A percentile compares a stretch with the other conserved stretches of the same genome.
Conservation (phyloP, 140 eudicot species). For the Oenanthe javanica region DNA sequence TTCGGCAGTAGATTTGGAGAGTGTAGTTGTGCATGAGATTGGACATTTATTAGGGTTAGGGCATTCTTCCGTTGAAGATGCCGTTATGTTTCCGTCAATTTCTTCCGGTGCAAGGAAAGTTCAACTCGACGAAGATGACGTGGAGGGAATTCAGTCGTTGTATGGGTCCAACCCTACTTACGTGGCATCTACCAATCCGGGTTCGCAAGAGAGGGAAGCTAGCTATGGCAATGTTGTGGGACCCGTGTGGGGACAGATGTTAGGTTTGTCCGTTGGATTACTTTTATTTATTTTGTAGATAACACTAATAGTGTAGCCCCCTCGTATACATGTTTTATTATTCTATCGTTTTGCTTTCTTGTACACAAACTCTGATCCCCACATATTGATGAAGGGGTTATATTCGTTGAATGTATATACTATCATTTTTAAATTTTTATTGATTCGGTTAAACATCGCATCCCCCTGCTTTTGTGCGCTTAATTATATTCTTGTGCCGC, state of each 20-base stretch:
- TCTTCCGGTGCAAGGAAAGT: constrained; percentile 21
- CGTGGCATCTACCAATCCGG: neutral
- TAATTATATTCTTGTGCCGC: too few relatives aligned
- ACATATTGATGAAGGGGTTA: neutral
- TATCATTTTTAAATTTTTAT: neutral
- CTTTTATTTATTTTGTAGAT: neutral
- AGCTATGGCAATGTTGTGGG: neutral
- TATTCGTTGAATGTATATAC: neutral
- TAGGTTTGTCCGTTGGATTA: neutral
- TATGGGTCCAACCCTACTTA: constrained; percentile 30
- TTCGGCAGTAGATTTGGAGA: constrained; percentile 22
- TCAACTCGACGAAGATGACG: constrained; percentile 18
- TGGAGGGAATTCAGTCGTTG: constrained; percentile 22
- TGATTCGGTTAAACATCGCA: neutral
- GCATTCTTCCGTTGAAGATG: constrained; percentile 18
- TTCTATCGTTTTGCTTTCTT: neutral
- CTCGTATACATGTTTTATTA: too few relatives aligned
- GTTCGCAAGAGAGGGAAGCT: neutral
- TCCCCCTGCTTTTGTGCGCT: too few relatives aligned
- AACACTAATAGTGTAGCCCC: neutral
- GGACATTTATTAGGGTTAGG: constrained; percentile 30
- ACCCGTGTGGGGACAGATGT: neutral
- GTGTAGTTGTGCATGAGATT: constrained; percentile 27
- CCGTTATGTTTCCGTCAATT: constrained; percentile 26
- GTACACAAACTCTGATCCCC: neutral